Conservation (phyloP, 1,139 yeast species). For the Yamadazyma aaseri region DNA sequence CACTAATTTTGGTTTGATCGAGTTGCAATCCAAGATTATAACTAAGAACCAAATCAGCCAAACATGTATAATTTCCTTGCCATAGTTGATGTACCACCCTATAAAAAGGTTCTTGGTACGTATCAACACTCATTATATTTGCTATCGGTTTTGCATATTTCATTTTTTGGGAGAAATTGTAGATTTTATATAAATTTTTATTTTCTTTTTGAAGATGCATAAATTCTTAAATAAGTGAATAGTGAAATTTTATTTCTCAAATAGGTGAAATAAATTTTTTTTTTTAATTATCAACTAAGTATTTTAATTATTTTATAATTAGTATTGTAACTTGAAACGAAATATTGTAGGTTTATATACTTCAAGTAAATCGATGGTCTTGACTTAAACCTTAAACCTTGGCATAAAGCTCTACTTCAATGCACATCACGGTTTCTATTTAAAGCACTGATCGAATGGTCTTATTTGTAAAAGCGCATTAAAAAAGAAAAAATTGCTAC, state of each 20-base stretch:
- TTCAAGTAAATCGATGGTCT: no score
- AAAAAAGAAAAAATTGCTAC: not conserved
- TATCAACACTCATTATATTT: not conserved
- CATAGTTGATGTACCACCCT: constrained; percentile 7
- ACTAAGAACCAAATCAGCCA: constrained; percentile 28
- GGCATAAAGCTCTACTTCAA: no score
- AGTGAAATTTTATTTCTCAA: no score
- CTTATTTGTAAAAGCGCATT: not conserved
- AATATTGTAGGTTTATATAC: no score
- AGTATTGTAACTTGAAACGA: not conserved
- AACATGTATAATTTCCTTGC: constrained; percentile 20
- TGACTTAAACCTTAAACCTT: no score
- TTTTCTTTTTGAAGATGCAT: no score
- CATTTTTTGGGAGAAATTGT: not conserved
- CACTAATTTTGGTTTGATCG: constrained; percentile 23
- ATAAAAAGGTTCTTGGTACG: not conserved
- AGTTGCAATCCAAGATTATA: constrained; percentile 22
- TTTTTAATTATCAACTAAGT: not conserved
- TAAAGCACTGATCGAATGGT: not conserved
- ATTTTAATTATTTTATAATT: no score
- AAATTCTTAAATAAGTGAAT: no score
- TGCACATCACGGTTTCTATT: not conserved
- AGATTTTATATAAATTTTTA: not conserved
- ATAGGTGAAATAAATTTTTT: no score
- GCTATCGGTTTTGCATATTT: not conserved